Evolutionary conservation across 2,329 filamentous ascomycete species (phyloP).

Genomic region (Aspergillus quadrilineatus): DNA sequence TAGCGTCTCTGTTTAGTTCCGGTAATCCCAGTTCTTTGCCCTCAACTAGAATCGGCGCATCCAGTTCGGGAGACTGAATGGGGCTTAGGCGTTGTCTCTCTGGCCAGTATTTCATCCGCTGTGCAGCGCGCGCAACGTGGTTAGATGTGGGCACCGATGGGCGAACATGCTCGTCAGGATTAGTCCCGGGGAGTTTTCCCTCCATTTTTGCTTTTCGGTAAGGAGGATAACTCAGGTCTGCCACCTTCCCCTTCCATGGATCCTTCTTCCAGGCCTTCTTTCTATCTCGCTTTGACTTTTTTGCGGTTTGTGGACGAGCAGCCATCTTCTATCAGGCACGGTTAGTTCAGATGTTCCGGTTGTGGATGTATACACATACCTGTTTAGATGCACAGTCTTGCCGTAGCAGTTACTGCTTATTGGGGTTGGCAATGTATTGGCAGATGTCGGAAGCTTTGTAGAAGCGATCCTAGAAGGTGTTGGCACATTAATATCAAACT

Average conservation of each 20-base stretch:
- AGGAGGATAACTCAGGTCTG: background rate
- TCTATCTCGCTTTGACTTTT: background rate
- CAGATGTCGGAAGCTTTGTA: background rate
- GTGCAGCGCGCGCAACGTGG: background rate
- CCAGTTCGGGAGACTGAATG: background rate
- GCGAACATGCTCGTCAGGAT: background rate
- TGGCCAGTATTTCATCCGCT: background rate
- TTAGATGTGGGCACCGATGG: background rate
- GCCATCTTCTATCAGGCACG: too few relatives aligned
- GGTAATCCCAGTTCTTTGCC: constrained; percentile 2
- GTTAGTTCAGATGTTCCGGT: too few relatives aligned
- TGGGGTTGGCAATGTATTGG: background rate
- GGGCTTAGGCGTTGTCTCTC: background rate
- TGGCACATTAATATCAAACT: background rate
- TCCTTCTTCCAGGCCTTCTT: background rate
- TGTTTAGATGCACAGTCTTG: too few relatives aligned
- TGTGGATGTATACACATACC: too few relatives aligned
- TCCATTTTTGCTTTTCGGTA: background rate
- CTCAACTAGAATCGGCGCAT: background rate
- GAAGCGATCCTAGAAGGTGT: background rate
- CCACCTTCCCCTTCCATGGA: background rate
- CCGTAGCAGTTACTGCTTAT: too few relatives aligned
- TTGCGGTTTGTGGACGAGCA: background rate
- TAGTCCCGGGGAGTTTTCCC: background rate
- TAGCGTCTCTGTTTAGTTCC: background rate